Conservation (phyloP, 305 asterid genomes). For the Fraxinus dipetala region DNA sequence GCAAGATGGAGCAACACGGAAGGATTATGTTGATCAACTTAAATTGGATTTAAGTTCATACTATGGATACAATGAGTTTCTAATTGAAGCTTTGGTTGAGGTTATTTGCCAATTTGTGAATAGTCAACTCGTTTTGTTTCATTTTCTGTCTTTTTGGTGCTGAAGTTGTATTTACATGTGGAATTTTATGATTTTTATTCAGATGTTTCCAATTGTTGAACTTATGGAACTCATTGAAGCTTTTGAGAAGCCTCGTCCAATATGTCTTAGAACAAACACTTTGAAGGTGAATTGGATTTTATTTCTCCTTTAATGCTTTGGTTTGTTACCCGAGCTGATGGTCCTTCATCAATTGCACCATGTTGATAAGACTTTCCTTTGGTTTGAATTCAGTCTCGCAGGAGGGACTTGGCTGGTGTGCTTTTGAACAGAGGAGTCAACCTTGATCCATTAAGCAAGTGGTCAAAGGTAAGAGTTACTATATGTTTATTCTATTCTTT, state of each 20-base stretch:
- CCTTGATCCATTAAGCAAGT: constrained; percentile 90
- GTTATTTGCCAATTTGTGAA: constrained; percentile 35
- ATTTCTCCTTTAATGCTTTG: neutral
- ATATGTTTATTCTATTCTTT: neutral
- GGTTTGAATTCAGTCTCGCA: constrained; percentile 62
- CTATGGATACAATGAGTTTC: constrained; percentile 83
- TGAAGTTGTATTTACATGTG: constrained; percentile 16
- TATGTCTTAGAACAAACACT: constrained; percentile 81
- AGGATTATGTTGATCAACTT: constrained; percentile 73
- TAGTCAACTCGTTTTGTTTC: neutral
- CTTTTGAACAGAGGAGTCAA: constrained; percentile 93
- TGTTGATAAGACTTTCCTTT: constrained; percentile 21
- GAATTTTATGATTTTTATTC: constrained; percentile 27
- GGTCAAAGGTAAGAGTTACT: constrained; percentile 78
- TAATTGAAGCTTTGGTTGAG: constrained; percentile 78
- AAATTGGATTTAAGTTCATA: constrained; percentile 63
- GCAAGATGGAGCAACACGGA: constrained; percentile 69
- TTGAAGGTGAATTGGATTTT: constrained; percentile 48
- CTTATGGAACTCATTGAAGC: constrained; percentile 95
- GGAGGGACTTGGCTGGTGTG: constrained; percentile 96
- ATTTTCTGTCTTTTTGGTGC: neutral
- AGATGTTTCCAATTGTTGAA: constrained; percentile 85
- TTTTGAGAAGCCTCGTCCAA: constrained; percentile 91
- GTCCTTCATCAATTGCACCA: neutral
- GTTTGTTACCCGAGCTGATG: neutral